phyloP scores from a whole-genome alignment of 2,329 filamentous ascomycete genomes.

The Xylaria sp. region DNA sequence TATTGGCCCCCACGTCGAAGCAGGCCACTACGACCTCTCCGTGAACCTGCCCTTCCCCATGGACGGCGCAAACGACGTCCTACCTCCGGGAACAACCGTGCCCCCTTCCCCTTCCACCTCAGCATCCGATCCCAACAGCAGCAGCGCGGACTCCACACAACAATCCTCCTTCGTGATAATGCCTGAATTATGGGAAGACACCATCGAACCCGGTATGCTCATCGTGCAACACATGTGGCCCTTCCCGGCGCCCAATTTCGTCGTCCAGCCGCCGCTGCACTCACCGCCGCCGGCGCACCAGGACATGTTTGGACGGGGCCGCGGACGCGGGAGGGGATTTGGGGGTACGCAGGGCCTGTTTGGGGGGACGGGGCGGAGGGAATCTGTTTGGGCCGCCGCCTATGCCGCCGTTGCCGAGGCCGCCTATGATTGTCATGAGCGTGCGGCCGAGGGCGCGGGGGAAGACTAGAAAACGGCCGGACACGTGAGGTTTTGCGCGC shows the following conservation, averaged over 20 bases:
- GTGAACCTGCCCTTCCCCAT: constrained; percentile 32
- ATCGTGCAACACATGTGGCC: constrained; percentile 57
- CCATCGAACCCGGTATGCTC: constrained; percentile 48
- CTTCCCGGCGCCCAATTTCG: constrained; percentile 29
- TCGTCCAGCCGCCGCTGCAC: constrained; percentile 10
- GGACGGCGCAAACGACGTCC: constrained; percentile 31
- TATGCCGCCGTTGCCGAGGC: constrained; percentile 2
- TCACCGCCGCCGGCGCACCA: background rate
- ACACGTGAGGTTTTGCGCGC: constrained; percentile 1
- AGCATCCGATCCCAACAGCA: background rate
- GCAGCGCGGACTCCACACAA: background rate
- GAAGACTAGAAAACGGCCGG: constrained; percentile 23
- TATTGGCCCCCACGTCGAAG: constrained; percentile 48
- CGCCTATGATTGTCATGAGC: background rate
- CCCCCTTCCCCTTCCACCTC: background rate
- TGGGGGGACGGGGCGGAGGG: constrained; percentile 8
- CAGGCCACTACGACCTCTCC: constrained; percentile 51
- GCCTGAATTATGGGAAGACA: constrained; percentile 53
- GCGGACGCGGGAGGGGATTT: constrained; percentile 7
- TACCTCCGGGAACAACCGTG: background rate
- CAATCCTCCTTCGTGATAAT: background rate
- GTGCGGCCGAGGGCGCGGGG: constrained; percentile 14
- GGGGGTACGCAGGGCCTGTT: background rate
- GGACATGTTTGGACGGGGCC: background rate
- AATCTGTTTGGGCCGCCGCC: constrained; percentile 5